Evolutionary conservation across 2,329 filamentous ascomycete species (phyloP), one percentile per base, ranked within the genome.

Genomic region (Parasarocladium wereldwijsianum): DNA sequence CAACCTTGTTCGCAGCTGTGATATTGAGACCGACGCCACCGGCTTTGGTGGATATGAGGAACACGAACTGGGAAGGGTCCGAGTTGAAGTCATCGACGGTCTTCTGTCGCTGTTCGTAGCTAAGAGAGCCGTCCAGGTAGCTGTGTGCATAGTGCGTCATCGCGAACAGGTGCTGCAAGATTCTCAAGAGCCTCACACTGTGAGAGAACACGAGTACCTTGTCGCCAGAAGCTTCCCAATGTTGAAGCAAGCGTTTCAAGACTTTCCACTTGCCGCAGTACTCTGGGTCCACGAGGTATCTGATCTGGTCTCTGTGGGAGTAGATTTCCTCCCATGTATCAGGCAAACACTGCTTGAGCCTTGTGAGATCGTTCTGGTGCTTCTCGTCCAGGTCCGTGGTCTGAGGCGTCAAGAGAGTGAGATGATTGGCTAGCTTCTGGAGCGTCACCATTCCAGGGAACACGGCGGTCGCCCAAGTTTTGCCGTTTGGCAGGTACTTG

Each of bases 181-280:
- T 90, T 25, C 73, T 76, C 15, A 98, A 57, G 3, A 98, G 60
- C 3, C 81, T 72, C 4, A 96, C 85, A 35, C 80, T 92, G 45
- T 96, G 86, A 0, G 83, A 93, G 50, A 98, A 98, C 3, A 98
- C 78, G 0, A 98, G 66, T 1, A 94, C 90, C 52, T 96, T 98
- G 55, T 94, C 85, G 10, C 84, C 83, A 44, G 80, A 85, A 10
- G 69, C 63, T 46, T 93, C 72, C 90, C 90, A 98, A 51, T 90
- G 87, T 32, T 75, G 76, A 6, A 98, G 66, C 4, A 98, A 60
- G 42, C 83, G 86, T 49, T 76, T 82, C 17, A 98, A 52, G 1
- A 98, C 73, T 46, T 83, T 85, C 90, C 90, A 98, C 53, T 98
- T 98, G 4, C 90, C 90, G 45, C 90, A 98, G 40, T 86, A 94